phyloP scores from a whole-genome alignment of 2,329 filamentous ascomycete species.

The Cercospora nicotianae region DNA sequence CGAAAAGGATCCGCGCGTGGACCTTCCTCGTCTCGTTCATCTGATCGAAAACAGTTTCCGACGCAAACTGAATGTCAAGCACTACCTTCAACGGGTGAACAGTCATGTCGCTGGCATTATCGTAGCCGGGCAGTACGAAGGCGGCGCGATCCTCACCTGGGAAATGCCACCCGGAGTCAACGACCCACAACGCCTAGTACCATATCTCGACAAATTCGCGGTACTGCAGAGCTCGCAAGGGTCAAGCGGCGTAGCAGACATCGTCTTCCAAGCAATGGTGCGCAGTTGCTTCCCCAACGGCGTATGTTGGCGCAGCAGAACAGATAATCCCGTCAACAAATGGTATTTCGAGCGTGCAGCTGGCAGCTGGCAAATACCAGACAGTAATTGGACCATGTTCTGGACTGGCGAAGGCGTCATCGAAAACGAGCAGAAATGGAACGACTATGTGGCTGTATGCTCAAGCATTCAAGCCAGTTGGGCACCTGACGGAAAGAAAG shows the following conservation, averaged over 20 bases:
- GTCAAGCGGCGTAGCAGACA: slow-evolving; percentile 80
- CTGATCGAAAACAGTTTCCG: slow-evolving; percentile 94
- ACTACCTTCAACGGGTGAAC: slow-evolving; percentile 80
- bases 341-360: slow-evolving; percentile 95
- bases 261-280: slow-evolving; percentile 96
- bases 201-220: slow-evolving; percentile 96
- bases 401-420: slow-evolving; percentile 74
- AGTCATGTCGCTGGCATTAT: slow-evolving; percentile 85
- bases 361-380: slow-evolving; percentile 77
- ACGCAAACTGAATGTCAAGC: slow-evolving; percentile 75
- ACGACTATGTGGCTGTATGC: slow-evolving; percentile 53
- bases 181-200: slow-evolving; percentile 66
- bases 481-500: slow-evolving; percentile 43
- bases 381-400: slow-evolving; percentile 96
- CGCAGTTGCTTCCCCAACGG: slow-evolving; percentile 82
- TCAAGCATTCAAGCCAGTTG: slow-evolving; percentile 51
- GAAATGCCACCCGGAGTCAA: slow-evolving; percentile 62
- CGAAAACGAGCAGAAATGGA: slow-evolving; percentile 46
- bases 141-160: slow-evolving; percentile 92
- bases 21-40: slow-evolving; percentile 77
- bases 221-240: slow-evolving; percentile 87
- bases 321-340: slow-evolving; percentile 94
- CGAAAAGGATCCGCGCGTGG: slow-evolving; percentile 72
- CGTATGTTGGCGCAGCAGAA: slow-evolving; percentile 88
- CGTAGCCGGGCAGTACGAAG: slow-evolving; percentile 94